Percentiles rank a stretch among this genome's conserved stretches.
These are phyloP conservation scores for Knoxdaviesia proteae DNA, from an alignment of 2,329 filamentous ascomycete species.

Conservation along the genomic window DNA sequence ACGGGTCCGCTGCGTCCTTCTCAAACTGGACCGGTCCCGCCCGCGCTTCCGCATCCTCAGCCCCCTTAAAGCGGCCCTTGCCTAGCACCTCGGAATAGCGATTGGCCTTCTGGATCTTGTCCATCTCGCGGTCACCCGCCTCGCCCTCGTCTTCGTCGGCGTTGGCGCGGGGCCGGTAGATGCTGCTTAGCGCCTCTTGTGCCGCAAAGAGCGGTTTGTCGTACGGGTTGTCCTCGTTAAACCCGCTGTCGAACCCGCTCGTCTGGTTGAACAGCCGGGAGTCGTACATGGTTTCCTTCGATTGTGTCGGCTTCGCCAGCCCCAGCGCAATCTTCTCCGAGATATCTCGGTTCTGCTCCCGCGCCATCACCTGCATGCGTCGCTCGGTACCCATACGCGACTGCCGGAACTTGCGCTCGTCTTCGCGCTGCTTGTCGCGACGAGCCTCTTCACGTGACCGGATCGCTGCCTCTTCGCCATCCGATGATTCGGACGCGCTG, in stretches of 20 bases:
- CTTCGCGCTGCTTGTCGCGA: conserved; percentile 57
- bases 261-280: conserved; percentile 86
- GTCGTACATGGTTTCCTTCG: conserved; percentile 90
- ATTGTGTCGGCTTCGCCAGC: conserved; percentile 82
- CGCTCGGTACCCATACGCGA: conserved; percentile 91
- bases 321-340: conserved; percentile 92
- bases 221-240: conserved; percentile 95
- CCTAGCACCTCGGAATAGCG: conserved; percentile 75
- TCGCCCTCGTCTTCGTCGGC: conserved; percentile 61
- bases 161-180: conserved; percentile 65
- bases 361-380: conserved; percentile 75
- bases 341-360: conserved; percentile 91
- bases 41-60: conserved; percentile 47
- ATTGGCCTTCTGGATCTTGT: conserved; percentile 66
- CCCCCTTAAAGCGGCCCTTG: conserved; percentile 76
- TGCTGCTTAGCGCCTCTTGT: conserved; percentile 82
- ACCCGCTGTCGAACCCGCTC: conserved; percentile 72
- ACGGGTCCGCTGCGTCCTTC: conserved; percentile 68
- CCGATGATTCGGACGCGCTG: conserved; percentile 10
- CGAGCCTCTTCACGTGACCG: conserved; percentile 60
- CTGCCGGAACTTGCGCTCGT: conserved; percentile 77
- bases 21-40: conserved; percentile 94
- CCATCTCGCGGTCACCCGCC: conserved; percentile 63
- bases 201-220: conserved; percentile 94
- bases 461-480: conserved; percentile 46